Base-by-base conservation (phyloP, 257 asterid species). In the Fraxinus americana region DNA sequence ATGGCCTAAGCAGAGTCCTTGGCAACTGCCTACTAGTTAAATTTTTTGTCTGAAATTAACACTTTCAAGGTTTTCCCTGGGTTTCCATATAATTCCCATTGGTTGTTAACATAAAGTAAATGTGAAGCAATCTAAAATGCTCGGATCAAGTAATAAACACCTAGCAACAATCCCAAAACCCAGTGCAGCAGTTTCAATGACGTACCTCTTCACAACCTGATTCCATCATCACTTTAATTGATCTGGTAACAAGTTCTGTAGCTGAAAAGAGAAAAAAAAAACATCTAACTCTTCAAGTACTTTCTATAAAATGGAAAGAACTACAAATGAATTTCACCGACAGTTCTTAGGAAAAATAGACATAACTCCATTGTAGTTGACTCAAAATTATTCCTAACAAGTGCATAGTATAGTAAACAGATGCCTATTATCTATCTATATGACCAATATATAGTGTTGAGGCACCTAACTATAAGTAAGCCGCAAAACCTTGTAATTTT, bases 181-280 rank as follows among this genome's bases (percentile, higher is more conserved):
- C 39, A 21, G 59, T 7, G 16, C 69, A 36, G 19, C 66, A 45
- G 67, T 54, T 27, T 13, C 7, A 29, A 27, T 19, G 63, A 36
- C 85, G 54, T 86, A 92, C 98, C 98, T 94, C 99, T 87, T 94
- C 97, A 69, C 99, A 94, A 57, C 98, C 97, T 35, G 96, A 91
- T 79, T 89, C 92, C 96, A 92, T 90, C 98, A 94, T 94, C 77
- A 86, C 93, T 78, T 83, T 79, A 79, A 94, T 92, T 25, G 98
- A 86, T 81, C 94, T 84, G 5, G 92, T 82, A 67, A 94, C 98
- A 36, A 94, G 96, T 80, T 92, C 97, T 16, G 96, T 88, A 14
- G 98, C 98, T 92, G 95, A 83, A 83, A 78, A 9, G 34, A 14
- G 66, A 74, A 77, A 71, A 65, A 34, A 5, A 65, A 12, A 10